A percentile compares a stretch with the other conserved stretches of the same genome.
phyloP scores from a whole-genome alignment of 2,329 filamentous ascomycete genomes.

The Colletotrichum cordylinicola region DNA sequence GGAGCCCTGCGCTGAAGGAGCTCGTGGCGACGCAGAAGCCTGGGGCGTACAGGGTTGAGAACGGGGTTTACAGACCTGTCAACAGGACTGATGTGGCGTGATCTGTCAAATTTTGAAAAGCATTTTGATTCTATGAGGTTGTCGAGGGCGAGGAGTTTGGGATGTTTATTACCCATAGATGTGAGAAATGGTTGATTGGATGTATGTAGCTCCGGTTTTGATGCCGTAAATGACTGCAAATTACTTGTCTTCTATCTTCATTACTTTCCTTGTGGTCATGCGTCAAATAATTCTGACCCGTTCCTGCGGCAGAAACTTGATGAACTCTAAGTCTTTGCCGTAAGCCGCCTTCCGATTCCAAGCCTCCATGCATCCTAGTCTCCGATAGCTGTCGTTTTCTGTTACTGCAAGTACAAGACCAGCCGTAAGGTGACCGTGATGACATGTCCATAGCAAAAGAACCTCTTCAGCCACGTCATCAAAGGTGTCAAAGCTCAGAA shows the following conservation, averaged over 20 bases:
- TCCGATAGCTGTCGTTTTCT: neutral
- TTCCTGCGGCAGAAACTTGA: neutral
- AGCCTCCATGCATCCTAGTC: too few species aligned
- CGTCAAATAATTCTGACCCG: neutral
- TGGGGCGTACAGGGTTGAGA: constrained; percentile 26
- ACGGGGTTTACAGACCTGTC: constrained; percentile 25
- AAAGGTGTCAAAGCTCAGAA: neutral
- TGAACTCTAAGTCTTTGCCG: fast-evolving
- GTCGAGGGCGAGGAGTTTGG: neutral
- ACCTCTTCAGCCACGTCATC: neutral
- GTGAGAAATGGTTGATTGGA: neutral
- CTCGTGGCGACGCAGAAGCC: constrained; percentile 16
- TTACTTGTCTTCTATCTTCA: neutral
- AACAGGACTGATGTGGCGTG: constrained; percentile 22
- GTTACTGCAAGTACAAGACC: neutral
- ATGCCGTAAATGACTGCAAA: neutral
- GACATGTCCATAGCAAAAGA: fast-evolving
- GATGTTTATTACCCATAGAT: neutral
- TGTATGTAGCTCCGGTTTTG: neutral
- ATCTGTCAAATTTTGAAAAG: neutral
- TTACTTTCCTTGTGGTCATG: fast-evolving
- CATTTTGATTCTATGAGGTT: neutral
- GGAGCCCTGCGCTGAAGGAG: constrained; percentile 26
- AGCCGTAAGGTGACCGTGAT: too few species aligned
- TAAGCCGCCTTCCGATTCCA: too few species aligned